Conservation (phyloP, 176 grass and related monocot species). For the Triticum aestivum region DNA sequence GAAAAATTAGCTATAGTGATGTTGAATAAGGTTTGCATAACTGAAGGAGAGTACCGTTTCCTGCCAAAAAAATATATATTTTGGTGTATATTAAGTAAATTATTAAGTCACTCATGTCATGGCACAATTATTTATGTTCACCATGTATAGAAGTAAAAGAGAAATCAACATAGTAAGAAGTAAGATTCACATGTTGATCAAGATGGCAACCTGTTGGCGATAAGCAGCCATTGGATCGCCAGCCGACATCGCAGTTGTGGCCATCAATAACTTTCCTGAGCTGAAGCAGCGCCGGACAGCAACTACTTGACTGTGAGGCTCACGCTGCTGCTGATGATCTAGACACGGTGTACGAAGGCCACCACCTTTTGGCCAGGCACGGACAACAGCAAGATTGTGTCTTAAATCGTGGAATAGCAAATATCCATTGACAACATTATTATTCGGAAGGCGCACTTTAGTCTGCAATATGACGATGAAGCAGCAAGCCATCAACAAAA, state of each 20-base stretch:
- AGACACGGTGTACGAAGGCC: neutral
- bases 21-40: neutral
- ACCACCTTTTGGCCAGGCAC: neutral
- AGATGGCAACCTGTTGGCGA: neutral
- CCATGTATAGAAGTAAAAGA: neutral
- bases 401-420: neutral
- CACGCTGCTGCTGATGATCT: neutral
- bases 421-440: neutral
- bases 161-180: neutral
- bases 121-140: neutral
- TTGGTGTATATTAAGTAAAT: neutral
- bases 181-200: neutral
- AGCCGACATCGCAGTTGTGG: neutral
- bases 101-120: neutral
- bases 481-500: neutral
- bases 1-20: neutral
- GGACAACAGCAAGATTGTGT: neutral
- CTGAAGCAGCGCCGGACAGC: conserved; percentile 11
- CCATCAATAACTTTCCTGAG: neutral
- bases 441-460: neutral
- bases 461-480: neutral
- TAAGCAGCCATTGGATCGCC: neutral
- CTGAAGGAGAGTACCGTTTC: neutral
- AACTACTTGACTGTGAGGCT: neutral
- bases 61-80: neutral